These are phyloP conservation scores for Gleditsia sinensis DNA, from an alignment of 306 rosid genomes.

Conservation along the genomic window DNA sequence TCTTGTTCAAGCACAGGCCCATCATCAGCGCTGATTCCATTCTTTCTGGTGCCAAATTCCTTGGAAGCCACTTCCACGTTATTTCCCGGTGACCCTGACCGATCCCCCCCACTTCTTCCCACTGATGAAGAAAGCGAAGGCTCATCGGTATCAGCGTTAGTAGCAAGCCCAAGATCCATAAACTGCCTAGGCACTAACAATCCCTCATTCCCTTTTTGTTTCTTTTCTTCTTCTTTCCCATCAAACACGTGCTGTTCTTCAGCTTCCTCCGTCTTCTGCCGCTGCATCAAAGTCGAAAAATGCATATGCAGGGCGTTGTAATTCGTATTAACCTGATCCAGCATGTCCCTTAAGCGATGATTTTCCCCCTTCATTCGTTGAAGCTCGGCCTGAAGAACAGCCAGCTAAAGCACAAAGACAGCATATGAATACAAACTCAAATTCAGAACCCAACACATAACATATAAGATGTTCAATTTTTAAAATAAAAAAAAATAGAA, in stretches of 20 bases:
- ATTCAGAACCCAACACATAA: background rate
- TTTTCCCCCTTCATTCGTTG: constrained; percentile 61
- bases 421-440: background rate
- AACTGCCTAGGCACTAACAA: constrained; percentile 56
- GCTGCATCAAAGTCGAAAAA: constrained; percentile 37
- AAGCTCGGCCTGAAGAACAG: constrained; percentile 57
- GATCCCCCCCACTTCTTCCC: constrained; percentile 46
- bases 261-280: constrained; percentile 30
- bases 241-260: constrained; percentile 32
- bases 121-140: constrained; percentile 52
- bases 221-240: constrained; percentile 31
- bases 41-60: constrained; percentile 33
- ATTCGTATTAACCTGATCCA: constrained; percentile 41
- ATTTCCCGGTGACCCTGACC: constrained; percentile 40
- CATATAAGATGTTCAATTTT: too few species aligned
- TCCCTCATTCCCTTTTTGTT: constrained; percentile 21
- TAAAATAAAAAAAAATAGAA: too few species aligned
- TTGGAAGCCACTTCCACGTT: constrained; percentile 37
- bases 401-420: constrained; percentile 43
- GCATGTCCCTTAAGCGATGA: constrained; percentile 43
- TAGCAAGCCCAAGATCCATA: constrained; percentile 73
- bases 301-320: constrained; percentile 60
- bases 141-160: constrained; percentile 44
- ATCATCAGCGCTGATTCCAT: constrained; percentile 30
- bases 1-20: constrained; percentile 39